Conservation (phyloP, 768 basidiomycete species). For the Calvatia gigantea region DNA sequence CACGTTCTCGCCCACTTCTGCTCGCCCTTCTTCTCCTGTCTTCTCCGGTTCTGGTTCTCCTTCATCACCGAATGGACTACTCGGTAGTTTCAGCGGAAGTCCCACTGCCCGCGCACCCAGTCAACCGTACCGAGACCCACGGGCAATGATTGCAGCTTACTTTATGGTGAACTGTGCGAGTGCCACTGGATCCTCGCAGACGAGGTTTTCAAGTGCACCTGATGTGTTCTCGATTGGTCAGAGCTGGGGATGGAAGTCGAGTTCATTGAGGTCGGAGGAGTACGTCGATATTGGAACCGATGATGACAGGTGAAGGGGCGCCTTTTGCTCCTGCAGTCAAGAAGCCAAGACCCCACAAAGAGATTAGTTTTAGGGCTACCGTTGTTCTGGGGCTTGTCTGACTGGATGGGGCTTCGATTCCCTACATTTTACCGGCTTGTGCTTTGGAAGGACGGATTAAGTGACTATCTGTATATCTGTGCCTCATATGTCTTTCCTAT, state of each 20-base stretch:
- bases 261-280: conserved; percentile 47
- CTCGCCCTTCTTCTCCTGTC: conserved; percentile 21
- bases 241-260: conserved; percentile 92
- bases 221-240: conserved; percentile 83
- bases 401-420: too few species aligned
- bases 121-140: conserved; percentile 76
- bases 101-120: conserved; percentile 34
- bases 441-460: too few species aligned
- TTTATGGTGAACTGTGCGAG: conserved; percentile 83
- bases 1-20: conserved; percentile 19
- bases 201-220: conserved; percentile 80
- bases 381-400: conserved; percentile 76
- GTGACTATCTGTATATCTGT: too few species aligned
- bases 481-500: neutral
- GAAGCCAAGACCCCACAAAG: conserved; percentile 24
- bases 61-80: conserved; percentile 16
- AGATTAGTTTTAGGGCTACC: conserved; percentile 73
- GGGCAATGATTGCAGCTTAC: conserved; percentile 69
- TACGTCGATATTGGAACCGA: conserved; percentile 40
- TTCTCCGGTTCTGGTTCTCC: conserved; percentile 18
- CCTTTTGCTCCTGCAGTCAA: conserved; percentile 15
- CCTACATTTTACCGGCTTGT: too few species aligned
- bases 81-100: conserved; percentile 4
- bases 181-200: conserved; percentile 76
- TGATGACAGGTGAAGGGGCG: conserved; percentile 18